Conservation (phyloP, 805 yeast genomes). For the Cyberlindnera subsufficiens region DNA sequence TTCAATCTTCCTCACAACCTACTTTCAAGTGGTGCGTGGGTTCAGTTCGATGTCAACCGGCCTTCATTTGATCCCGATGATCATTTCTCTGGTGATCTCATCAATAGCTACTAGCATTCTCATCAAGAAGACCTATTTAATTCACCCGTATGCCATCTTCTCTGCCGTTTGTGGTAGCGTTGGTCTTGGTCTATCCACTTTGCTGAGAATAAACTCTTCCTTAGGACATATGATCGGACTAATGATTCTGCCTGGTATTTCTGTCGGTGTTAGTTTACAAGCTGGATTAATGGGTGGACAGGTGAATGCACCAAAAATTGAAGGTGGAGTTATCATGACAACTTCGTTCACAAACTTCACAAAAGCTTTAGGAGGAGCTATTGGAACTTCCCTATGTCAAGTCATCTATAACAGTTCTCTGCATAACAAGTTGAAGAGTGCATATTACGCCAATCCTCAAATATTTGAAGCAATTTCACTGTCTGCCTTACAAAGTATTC, state of each 20-base stretch:
- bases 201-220: slow-evolving; percentile 27
- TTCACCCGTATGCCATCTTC: slow-evolving; percentile 29
- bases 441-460: background rate
- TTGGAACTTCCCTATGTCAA: slow-evolving; percentile 34
- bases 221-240: slow-evolving; percentile 28
- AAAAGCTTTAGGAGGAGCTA: slow-evolving; percentile 38
- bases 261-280: slow-evolving; percentile 31
- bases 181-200: slow-evolving; percentile 29
- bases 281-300: slow-evolving; percentile 27
- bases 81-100: slow-evolving; percentile 11
- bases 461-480: background rate
- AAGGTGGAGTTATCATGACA: slow-evolving; percentile 41
- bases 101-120: slow-evolving; percentile 22
- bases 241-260: slow-evolving; percentile 32
- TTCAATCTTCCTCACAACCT: slow-evolving; percentile 35
- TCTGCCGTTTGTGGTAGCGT: slow-evolving; percentile 28
- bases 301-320: slow-evolving; percentile 39
- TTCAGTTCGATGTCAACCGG: slow-evolving; percentile 19
- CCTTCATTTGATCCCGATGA: slow-evolving; percentile 17
- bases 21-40: slow-evolving; percentile 43
- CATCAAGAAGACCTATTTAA: slow-evolving; percentile 27
- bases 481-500: background rate
- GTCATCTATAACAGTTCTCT: slow-evolving; percentile 29
- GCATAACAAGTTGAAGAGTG: slow-evolving; percentile 13
- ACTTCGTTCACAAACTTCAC: slow-evolving; percentile 37